A percentile compares a stretch with the other conserved stretches of the same genome.
phyloP scores from a whole-genome alignment of 495 filamentous ascomycete species.

The Penicillium canariense region DNA sequence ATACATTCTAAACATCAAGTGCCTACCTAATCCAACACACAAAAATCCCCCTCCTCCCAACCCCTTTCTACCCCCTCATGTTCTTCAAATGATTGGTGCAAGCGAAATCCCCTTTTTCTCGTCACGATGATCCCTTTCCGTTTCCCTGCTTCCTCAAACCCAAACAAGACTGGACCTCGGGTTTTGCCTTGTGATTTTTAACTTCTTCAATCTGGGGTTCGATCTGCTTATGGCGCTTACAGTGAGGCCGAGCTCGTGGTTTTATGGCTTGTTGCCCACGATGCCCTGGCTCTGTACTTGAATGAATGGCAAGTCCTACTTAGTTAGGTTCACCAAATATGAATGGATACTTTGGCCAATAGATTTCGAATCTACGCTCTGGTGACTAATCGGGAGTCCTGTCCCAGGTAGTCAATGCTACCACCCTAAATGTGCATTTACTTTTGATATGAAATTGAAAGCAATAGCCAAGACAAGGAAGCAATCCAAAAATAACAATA shows the following conservation, averaged over 20 bases:
- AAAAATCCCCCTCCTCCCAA: slow-evolving; percentile 18
- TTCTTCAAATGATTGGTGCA: slow-evolving; percentile 16
- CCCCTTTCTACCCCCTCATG: slow-evolving; percentile 6
- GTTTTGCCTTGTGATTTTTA: slow-evolving; percentile 2
- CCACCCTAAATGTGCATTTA: neutral
- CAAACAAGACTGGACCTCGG: slow-evolving; percentile 6
- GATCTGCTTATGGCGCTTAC: slow-evolving; percentile 18
- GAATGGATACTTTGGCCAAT: slow-evolving; percentile 10
- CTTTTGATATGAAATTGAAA: slow-evolving; percentile 2
- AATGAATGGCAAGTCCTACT: slow-evolving; percentile 16
- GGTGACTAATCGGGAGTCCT: neutral
- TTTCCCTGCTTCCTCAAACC: slow-evolving; percentile 4
- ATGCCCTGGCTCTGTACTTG: slow-evolving; percentile 19
- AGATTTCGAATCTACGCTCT: neutral
- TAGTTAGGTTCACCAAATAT: slow-evolving; percentile 13
- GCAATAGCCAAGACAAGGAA: slow-evolving; percentile 1
- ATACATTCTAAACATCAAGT: slow-evolving; percentile 10
- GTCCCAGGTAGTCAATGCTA: neutral
- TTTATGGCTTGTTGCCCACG: neutral
- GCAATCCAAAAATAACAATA: slow-evolving; percentile 9
- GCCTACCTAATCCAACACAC: slow-evolving; percentile 1
- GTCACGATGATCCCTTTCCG: slow-evolving; percentile 15
- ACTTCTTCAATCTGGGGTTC: slow-evolving; percentile 11
- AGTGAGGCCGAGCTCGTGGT: slow-evolving; percentile 14
- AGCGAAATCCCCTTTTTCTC: slow-evolving; percentile 15